phyloP scores from a whole-genome alignment of 2,329 filamentous ascomycete genomes.

The Aspergillus udagawae region DNA sequence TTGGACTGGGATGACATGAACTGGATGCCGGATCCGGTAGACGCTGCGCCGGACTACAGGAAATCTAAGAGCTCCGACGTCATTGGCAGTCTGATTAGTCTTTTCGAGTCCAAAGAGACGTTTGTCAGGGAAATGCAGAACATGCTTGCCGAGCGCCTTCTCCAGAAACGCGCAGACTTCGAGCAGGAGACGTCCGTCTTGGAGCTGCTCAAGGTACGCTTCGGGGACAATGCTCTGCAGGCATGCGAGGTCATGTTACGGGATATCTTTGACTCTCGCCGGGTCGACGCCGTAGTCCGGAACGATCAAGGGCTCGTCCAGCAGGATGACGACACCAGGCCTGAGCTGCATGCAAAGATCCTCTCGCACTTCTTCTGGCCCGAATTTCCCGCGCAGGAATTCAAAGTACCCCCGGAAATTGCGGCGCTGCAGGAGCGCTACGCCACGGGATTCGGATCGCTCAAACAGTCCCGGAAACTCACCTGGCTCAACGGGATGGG shows the following conservation, averaged over 20 bases:
- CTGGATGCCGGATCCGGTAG: slow-evolving; percentile 89
- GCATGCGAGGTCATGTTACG: slow-evolving; percentile 97
- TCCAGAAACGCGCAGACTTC: slow-evolving; percentile 63
- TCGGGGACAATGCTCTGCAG: slow-evolving; percentile 81
- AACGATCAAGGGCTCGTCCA: slow-evolving; percentile 43
- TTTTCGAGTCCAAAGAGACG: slow-evolving; percentile 82
- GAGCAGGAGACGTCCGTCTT: slow-evolving; percentile 79
- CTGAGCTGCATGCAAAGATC: slow-evolving; percentile 72
- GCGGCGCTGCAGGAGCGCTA: slow-evolving; percentile 64
- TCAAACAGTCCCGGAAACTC: slow-evolving; percentile 81
- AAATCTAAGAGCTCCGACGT: slow-evolving; percentile 86
- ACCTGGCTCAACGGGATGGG: slow-evolving; percentile 84
- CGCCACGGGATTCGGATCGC: slow-evolving; percentile 67
- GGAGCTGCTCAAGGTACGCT: slow-evolving; percentile 79
- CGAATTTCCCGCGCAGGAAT: slow-evolving; percentile 57
- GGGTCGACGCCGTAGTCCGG: slow-evolving; percentile 66
- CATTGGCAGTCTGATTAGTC: slow-evolving; percentile 81
- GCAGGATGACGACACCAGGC: slow-evolving; percentile 23
- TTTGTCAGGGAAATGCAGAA: slow-evolving; percentile 93
- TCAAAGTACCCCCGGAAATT: slow-evolving; percentile 44
- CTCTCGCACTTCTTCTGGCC: slow-evolving; percentile 95
- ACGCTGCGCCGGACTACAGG: slow-evolving; percentile 88
- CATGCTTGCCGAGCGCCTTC: slow-evolving; percentile 78
- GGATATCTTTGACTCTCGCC: slow-evolving; percentile 79
- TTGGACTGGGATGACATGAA: slow-evolving; percentile 89